Percentiles rank a stretch among this genome's conserved stretches.
These are phyloP conservation scores for Penicillium crystallinum DNA, from an alignment of 495 filamentous ascomycete species.

Conservation along the genomic window DNA sequence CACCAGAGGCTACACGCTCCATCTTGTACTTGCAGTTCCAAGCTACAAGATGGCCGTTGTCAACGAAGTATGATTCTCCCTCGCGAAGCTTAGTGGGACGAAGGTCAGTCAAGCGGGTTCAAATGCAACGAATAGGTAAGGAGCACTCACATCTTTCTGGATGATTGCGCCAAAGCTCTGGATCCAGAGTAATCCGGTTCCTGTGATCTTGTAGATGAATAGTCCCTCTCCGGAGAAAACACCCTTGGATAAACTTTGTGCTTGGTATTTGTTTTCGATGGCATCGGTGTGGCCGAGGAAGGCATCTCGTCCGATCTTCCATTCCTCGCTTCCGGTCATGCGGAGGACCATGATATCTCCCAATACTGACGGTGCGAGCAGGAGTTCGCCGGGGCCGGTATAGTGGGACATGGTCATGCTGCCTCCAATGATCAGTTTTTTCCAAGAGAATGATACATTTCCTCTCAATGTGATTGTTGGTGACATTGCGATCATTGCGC, in stretches of 20 bases:
- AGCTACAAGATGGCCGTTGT: conserved; percentile 93
- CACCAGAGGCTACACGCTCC: conserved; percentile 83
- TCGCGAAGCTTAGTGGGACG: conserved; percentile 52
- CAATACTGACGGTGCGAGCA: conserved; percentile 72
- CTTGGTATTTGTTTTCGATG: conserved; percentile 75
- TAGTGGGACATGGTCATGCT: conserved; percentile 77
- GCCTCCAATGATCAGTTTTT: conserved; percentile 77
- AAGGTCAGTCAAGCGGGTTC: conserved; percentile 5
- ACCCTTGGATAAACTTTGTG: conserved; percentile 81
- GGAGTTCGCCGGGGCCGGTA: conserved; percentile 86
- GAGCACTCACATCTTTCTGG: conserved; percentile 75
- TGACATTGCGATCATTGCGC: conserved; percentile 93
- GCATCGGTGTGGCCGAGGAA: conserved; percentile 76
- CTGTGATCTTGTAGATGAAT: conserved; percentile 83
- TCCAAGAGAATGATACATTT: conserved; percentile 70
- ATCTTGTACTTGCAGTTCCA: conserved; percentile 93
- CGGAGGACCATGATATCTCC: conserved; percentile 84
- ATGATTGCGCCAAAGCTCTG: conserved; percentile 94
- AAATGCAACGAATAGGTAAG: not conserved
- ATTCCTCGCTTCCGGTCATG: conserved; percentile 58
- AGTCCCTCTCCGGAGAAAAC: conserved; percentile 92
- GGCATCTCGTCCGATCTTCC: conserved; percentile 77
- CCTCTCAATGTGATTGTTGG: conserved; percentile 80
- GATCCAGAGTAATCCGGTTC: conserved; percentile 76
- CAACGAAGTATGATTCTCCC: conserved; percentile 82